These are phyloP conservation scores for Kockovaella imperatae DNA, from an alignment of 768 basidiomycete species.

Conservation along the genomic window DNA sequence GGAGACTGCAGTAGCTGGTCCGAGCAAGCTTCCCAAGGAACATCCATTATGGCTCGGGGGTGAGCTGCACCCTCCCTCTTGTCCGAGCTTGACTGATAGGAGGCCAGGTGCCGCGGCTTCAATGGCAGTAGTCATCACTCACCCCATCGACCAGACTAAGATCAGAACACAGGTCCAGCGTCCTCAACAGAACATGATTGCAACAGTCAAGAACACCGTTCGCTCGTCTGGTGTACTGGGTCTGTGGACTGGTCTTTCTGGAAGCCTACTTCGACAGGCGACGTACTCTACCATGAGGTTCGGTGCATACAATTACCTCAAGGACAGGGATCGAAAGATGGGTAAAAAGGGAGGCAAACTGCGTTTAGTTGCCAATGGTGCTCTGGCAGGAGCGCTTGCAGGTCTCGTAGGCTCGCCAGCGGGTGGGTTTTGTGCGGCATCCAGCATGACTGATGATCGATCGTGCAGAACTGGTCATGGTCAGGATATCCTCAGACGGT, in stretches of 20 bases:
- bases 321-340: slow-evolving; percentile 24
- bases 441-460: not conserved
- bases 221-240: slow-evolving; percentile 31
- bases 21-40: no score
- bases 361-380: not conserved
- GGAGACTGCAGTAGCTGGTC: no score
- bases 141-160: slow-evolving; percentile 27
- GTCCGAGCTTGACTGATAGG: not conserved
- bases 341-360: no score
- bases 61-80: slow-evolving; percentile 6
- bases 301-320: slow-evolving; percentile 42
- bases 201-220: slow-evolving; percentile 4
- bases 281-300: slow-evolving; percentile 36
- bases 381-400: slow-evolving; percentile 34
- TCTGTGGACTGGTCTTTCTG: slow-evolving; percentile 40
- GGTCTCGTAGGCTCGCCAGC: slow-evolving; percentile 42
- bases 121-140: slow-evolving; percentile 22
- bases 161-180: slow-evolving; percentile 15
- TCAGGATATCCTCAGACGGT: slow-evolving; percentile 41
- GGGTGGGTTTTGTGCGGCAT: slow-evolving; percentile 13
- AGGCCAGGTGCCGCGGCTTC: slow-evolving; percentile 14
- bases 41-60: slow-evolving; percentile 15
- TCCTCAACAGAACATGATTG: slow-evolving; percentile 9
- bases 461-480: not conserved
- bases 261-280: slow-evolving; percentile 39